phyloP scores from a whole-genome alignment of 225 moss, liverwort and hornwort species.

The Neckera pumila region DNA sequence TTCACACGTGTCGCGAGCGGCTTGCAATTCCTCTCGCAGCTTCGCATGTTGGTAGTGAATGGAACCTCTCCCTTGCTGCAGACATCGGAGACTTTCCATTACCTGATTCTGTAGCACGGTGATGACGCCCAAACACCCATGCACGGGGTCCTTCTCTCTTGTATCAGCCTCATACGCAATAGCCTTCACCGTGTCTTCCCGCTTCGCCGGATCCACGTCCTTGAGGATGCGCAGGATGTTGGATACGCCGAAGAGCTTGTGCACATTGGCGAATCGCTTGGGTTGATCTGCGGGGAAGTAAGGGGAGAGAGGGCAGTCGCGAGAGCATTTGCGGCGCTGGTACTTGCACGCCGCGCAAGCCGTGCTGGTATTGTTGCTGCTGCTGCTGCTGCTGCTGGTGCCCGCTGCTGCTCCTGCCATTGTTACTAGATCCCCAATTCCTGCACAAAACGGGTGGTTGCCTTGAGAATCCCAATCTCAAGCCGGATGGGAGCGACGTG shows the following conservation, averaged over 20 bases:
- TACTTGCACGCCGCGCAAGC: constrained; percentile 70
- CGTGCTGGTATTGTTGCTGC: background rate
- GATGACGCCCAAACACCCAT: constrained; percentile 56
- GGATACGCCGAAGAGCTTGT: constrained; percentile 53
- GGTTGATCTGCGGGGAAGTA: constrained; percentile 67
- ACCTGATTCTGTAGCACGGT: constrained; percentile 34
- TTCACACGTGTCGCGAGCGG: too few species aligned
- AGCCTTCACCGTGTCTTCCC: constrained; percentile 50
- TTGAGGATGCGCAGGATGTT: constrained; percentile 54
- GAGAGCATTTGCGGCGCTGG: constrained; percentile 50
- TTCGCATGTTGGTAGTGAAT: too few species aligned
- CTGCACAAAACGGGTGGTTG: background rate
- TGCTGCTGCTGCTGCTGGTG: background rate
- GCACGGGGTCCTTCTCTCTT: constrained; percentile 52
- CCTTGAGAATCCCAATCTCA: background rate
- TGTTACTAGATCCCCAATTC: background rate
- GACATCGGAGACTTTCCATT: background rate
- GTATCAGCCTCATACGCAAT: constrained; percentile 64
- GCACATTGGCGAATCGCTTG: constrained; percentile 50
- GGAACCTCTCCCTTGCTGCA: background rate
- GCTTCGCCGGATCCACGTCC: constrained; percentile 34
- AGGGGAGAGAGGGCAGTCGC: constrained; percentile 48
- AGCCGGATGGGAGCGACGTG: too few species aligned
- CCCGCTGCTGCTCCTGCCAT: background rate
- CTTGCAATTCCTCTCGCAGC: too few species aligned